Evolutionary conservation across 2,329 filamentous ascomycete species (phyloP).

Genomic region (Ceratocystis destructans): DNA sequence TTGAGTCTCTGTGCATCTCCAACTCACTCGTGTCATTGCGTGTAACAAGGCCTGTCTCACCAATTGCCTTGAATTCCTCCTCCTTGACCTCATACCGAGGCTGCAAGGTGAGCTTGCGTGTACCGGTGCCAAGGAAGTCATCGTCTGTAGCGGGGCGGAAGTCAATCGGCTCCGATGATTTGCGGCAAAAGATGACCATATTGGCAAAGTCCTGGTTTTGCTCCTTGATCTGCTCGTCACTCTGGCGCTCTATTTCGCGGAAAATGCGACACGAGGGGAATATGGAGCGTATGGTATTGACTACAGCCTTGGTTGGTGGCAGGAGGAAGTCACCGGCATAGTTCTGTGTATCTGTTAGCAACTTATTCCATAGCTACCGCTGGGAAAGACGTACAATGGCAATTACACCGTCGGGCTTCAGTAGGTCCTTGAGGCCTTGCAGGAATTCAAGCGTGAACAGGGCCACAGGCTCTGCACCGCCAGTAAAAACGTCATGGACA

Average conservation of each 20-base stretch:
- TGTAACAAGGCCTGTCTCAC: constrained; percentile 41
- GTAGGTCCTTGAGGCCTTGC: constrained; percentile 50
- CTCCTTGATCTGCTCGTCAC: constrained; percentile 34
- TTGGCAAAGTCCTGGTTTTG: constrained; percentile 68
- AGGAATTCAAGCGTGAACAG: constrained; percentile 85
- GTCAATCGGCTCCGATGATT: constrained; percentile 36
- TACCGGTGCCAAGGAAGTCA: constrained; percentile 61
- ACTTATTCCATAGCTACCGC: not conserved
- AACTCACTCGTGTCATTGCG: constrained; percentile 53
- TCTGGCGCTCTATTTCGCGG: constrained; percentile 53
- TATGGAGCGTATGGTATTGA: constrained; percentile 66
- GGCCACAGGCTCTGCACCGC: constrained; percentile 76
- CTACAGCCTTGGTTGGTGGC: constrained; percentile 60
- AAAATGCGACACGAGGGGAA: constrained; percentile 89
- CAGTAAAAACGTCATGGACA: constrained; percentile 94
- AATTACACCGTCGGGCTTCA: constrained; percentile 67
- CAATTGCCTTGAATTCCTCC: constrained; percentile 33
- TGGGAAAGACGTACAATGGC: constrained; percentile 56
- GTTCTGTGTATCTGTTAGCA: constrained; percentile 44
- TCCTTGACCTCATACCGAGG: constrained; percentile 57
- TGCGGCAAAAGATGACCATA: constrained; percentile 88
- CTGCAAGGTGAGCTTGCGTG: constrained; percentile 54
- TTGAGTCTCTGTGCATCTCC: constrained; percentile 56
- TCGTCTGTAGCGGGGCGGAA: constrained; percentile 52
- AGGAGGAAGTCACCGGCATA: constrained; percentile 81